Evolutionary conservation across 352 stramenopile species (phyloP), one percentile per base, ranked within the genome.

Genomic region (Halophytophthora batemanensis): DNA sequence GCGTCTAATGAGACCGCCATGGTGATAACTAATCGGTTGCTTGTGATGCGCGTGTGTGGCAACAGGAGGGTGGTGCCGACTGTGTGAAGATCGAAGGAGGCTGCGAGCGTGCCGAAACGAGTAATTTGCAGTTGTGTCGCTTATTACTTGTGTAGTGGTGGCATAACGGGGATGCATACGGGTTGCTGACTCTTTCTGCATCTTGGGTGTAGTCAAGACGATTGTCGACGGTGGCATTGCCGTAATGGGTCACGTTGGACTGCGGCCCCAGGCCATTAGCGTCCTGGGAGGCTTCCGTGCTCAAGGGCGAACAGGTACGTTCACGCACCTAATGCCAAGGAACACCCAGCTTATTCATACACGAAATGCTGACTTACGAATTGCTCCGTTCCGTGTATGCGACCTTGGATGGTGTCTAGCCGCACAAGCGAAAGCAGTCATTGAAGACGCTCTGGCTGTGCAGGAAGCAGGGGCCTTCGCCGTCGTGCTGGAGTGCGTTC

Each of bases 51-150:
- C 17, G 17, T 10, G 42, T 25, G 31, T 35, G 8, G 17, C 22
- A n/a, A 43, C 45, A 99, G 81, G 96, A 99, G 79, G 96, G 90
- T 19, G 86, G 88, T 22, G 95, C 98, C 17, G 97, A 99, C 69
- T 97, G 91, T 45, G 95, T 99, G 29, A 99, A 99, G 76, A 89
- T 99, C 22, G 97, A 99, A 78, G 97, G 97, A 52, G 87, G 95
- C n/a, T 65, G 71, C 19, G 85, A 95, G 28, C 71, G 86, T 6
- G 72, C 77, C 1, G 56, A 95, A 50, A 93, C 68, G 13, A 83
- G 78, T 94, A 61, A 17, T 28, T 46, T 15, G 2, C 28, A 38
- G 69, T 17, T 38, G 4, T 17, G 17, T 28, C 15, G 11, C 8
- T 8, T 42, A 84, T 67, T 34, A 65, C 81, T 8, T 39, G 3